Base-by-base conservation (phyloP, 1,139 yeast genomes). In the Citeromyces hawaiiensis region DNA sequence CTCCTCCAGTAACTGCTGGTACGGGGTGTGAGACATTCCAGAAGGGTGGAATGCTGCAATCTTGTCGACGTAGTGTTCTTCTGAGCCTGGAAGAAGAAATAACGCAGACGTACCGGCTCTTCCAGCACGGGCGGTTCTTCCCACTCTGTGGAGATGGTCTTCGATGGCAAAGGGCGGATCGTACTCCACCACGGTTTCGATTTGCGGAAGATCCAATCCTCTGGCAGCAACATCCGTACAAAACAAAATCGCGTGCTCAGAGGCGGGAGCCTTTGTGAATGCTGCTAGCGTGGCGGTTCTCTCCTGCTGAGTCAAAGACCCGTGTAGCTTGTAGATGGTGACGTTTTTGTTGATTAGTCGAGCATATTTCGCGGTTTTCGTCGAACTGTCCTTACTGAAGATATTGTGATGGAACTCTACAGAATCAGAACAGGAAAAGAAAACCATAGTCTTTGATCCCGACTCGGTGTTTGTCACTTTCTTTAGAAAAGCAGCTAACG, bases 51-150 rank as follows among this genome's bases (percentile, higher is more conserved):
- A 61, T 4, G 66, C 63, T 38, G 62, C 63, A 37, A 80, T 66
- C 39, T 61, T 57, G 10, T 78, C 85, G 42, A 82, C 65, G 55
- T 93, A 93, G 9, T 73, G 78, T 60, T 87, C 96, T 59, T 91
- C 98, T 45, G 66, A 70, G 1, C 94, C 94, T 1, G 98, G 97
- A 34, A 88, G 64, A 39, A 93, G 63, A 53, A 91, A 86, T 44
- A 91, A 60, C 3, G 76, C 60, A 3, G 91, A 80, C 36, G 64
- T 65, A 55, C 91, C 91, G 41, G 66, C 64, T 51, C 94, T 70
- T 4, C 97, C 97, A 3, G 98, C 98, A 70, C 99, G 83, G n/a
- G 98, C 99, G 15, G 98, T 91, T 76, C 99, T 86, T 70, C 99
- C 99, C n/a, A 88, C 95, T 57, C 99, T 70, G 62, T 91, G 99